Conservation (phyloP, 345 rosid genomes). For the Ceriops zippeliana region DNA sequence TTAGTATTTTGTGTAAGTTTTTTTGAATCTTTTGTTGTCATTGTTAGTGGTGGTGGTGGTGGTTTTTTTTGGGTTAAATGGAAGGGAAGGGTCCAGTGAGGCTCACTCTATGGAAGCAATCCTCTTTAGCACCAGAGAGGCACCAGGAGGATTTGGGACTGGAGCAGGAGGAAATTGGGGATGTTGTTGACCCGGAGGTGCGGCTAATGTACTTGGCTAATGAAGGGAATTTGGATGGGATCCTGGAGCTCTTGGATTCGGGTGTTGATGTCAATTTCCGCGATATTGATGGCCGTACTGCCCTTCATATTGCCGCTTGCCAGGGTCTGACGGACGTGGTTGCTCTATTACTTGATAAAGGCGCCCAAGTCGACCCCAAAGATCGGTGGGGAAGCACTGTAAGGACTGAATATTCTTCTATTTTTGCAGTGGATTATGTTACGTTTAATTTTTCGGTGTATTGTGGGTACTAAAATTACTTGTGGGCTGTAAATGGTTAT, state of each 20-base stretch:
- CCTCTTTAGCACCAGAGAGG: conserved; percentile 71
- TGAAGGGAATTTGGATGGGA: conserved; percentile 73
- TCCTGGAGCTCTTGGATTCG: conserved; percentile 57
- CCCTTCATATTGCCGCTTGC: conserved; percentile 88
- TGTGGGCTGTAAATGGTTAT: neutral
- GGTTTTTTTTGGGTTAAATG: conserved; percentile 32
- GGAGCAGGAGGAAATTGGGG: conserved; percentile 36
- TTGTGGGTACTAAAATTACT: neutral
- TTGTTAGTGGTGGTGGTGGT: neutral
- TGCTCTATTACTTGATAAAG: conserved; percentile 50
- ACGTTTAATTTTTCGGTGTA: neutral
- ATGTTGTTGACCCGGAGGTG: conserved; percentile 51
- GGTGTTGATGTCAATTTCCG: conserved; percentile 70
- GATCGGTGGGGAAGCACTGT: conserved; percentile 99
- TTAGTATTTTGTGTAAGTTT: neutral
- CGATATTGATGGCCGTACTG: conserved; percentile 80
- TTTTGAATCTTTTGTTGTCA: neutral
- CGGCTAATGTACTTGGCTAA: conserved; percentile 66
- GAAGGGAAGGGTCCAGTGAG: conserved; percentile 45
- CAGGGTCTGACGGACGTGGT: conserved; percentile 65
- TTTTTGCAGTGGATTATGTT: neutral
- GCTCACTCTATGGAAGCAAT: conserved; percentile 56
- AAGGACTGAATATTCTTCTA: conserved; percentile 18
- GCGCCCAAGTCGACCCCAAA: conserved; percentile 54
- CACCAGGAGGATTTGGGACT: conserved; percentile 35